Evolutionary conservation across 2,329 filamentous ascomycete species (phyloP).

Genomic region (Penicillium vulpinum): DNA sequence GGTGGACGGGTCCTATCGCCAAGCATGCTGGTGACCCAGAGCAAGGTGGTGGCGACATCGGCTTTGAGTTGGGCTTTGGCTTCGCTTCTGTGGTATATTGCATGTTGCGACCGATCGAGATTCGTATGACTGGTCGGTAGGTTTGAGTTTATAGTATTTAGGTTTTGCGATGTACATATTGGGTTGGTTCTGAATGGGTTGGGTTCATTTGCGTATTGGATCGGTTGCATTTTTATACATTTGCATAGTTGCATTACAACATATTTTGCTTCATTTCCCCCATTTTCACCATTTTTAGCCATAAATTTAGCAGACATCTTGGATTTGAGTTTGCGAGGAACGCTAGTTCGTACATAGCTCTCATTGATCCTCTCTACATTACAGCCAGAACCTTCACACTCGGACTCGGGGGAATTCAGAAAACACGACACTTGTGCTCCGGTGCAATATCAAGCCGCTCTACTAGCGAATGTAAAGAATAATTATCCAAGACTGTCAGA

Average conservation of each 20-base stretch:
- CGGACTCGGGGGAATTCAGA: not conserved
- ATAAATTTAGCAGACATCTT: not conserved
- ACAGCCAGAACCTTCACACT: no score
- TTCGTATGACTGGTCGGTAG: constrained; percentile 46
- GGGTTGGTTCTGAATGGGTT: not conserved
- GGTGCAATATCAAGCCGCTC: not conserved
- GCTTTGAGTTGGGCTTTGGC: constrained; percentile 66
- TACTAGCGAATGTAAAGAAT: not conserved
- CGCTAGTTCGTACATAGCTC: not conserved
- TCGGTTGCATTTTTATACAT: not conserved
- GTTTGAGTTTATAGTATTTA: not conserved
- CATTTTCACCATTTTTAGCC: not conserved
- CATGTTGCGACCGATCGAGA: constrained; percentile 52
- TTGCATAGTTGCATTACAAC: not conserved
- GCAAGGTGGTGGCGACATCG: constrained; percentile 58
- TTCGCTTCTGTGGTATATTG: constrained; percentile 58
- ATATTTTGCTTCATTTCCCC: not conserved
- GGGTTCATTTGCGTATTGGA: not conserved
- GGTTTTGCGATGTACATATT: constrained; percentile 13
- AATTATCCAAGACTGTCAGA: not conserved
- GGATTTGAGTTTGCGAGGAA: not conserved
- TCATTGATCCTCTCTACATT: no score
- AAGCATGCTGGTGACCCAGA: constrained; percentile 53
- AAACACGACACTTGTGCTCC: not conserved
- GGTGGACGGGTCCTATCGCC: constrained; percentile 69